Evolutionary conservation across 305 asterid genomes (phyloP).

Genomic region (Fraxinus platypoda): DNA sequence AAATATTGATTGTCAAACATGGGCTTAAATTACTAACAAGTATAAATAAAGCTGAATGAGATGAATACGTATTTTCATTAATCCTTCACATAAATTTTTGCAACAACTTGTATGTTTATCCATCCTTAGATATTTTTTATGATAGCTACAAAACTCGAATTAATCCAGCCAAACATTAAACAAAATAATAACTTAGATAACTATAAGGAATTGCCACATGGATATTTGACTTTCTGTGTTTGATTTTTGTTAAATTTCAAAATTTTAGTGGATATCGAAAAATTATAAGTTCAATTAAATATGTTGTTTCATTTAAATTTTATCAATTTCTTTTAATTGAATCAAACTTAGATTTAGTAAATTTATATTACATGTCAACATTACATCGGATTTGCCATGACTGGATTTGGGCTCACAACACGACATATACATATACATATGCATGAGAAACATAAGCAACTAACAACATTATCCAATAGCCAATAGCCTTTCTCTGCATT

Average conservation of each 20-base stretch:
- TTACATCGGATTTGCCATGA: not conserved
- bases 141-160: not conserved
- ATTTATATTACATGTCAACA: not conserved
- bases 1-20: not conserved
- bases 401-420: conserved; percentile 8
- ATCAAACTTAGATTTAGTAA: not conserved
- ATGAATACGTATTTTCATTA: too few species aligned
- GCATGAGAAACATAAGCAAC: conserved; percentile 20
- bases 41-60: not conserved
- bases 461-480: not conserved
- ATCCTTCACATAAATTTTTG: not conserved
- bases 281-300: too few species aligned
- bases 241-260: too few species aligned
- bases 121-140: not conserved
- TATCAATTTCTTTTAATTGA: not conserved
- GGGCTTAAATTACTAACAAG: too few species aligned
- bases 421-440: not conserved
- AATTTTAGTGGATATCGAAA: too few species aligned
- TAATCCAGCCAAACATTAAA: not conserved
- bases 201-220: not conserved
- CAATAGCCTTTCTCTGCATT: not conserved
- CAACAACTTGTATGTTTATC: not conserved
- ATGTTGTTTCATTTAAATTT: too few species aligned
- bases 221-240: not conserved
- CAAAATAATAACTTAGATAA: not conserved